Percentiles rank a stretch among this genome's conserved stretches.
Evolutionary conservation across 768 basidiomycete genomes (phyloP).

Genomic region (Ramaria rubella): DNA sequence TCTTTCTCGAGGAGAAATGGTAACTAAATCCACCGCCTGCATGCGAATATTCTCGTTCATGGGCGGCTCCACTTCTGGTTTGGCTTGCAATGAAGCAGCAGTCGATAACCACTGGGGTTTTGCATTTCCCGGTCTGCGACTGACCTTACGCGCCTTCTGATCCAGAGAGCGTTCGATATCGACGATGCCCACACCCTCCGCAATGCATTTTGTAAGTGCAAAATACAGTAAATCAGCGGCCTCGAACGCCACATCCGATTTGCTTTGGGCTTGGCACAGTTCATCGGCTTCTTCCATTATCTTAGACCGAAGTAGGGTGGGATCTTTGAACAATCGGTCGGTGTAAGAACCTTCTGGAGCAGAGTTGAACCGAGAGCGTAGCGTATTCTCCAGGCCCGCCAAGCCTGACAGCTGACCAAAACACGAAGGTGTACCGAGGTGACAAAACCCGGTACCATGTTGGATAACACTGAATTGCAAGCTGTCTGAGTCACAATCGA

Average conservation of each 20-base stretch:
- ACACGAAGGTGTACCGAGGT: conserved; percentile 80
- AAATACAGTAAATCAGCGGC: conserved; percentile 96
- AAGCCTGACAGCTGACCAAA: conserved; percentile 82
- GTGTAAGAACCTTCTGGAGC: conserved; percentile 95
- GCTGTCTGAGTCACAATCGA: conserved; percentile 91
- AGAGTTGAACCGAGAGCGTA: conserved; percentile 59
- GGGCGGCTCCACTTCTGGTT: conserved; percentile 22
- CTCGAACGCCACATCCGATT: conserved; percentile 86
- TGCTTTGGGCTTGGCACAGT: conserved; percentile 73
- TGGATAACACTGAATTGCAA: conserved; percentile 88
- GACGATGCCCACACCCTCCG: conserved; percentile 70
- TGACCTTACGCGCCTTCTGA: conserved; percentile 78
- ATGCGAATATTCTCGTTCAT: conserved; percentile 58
- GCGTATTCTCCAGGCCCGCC: conserved; percentile 70
- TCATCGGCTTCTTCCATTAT: conserved; percentile 99
- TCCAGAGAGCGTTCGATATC: conserved; percentile 85
- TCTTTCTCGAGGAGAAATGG: conserved; percentile 45
- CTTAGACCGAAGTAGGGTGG: conserved; percentile 79
- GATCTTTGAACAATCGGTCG: conserved; percentile 73
- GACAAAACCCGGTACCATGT: conserved; percentile 90
- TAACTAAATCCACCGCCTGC: conserved; percentile 61
- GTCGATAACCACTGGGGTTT: conserved; percentile 66
- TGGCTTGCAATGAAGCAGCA: conserved; percentile 14
- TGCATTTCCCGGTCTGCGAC: conserved; percentile 83
- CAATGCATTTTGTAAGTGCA: conserved; percentile 75